A percentile compares a stretch with the other conserved stretches of the same genome.
phyloP scores from a whole-genome alignment of 768 basidiomycete genomes.

The Cytidiella melzeri region DNA sequence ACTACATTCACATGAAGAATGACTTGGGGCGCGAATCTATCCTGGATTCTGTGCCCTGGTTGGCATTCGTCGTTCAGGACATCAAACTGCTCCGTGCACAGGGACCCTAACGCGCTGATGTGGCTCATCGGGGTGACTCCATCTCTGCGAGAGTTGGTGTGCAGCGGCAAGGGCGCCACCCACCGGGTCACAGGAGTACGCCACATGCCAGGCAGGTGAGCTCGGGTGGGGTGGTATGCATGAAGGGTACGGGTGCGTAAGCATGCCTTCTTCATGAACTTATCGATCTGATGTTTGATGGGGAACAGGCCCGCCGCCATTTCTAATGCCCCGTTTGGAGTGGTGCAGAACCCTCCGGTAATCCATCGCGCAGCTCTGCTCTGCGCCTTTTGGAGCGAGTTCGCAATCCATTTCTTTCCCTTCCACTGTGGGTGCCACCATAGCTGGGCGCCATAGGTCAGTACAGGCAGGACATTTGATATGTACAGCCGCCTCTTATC shows the following conservation, averaged over 20 bases:
- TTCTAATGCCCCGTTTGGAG: constrained; percentile 13
- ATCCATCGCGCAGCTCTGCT: constrained; percentile 17
- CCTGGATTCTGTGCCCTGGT: constrained; percentile 1
- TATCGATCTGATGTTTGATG: not conserved
- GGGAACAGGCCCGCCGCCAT: too few species aligned
- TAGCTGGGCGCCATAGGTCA: too few species aligned
- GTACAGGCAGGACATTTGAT: constrained; percentile 13
- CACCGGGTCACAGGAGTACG: not conserved
- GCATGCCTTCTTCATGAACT: too few species aligned
- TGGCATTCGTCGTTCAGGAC: constrained; percentile 5
- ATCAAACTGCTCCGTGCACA: constrained; percentile 2
- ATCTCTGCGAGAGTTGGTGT: not conserved
- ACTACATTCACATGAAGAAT: not conserved
- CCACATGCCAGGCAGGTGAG: not conserved
- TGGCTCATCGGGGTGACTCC: constrained; percentile 2
- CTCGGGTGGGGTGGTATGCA: constrained; percentile 1
- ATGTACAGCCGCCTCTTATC: constrained; percentile 16
- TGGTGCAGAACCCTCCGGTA: constrained; percentile 15
- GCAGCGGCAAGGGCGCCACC: not conserved
- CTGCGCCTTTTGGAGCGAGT: constrained; percentile 16
- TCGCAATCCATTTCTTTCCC: constrained; percentile 7
- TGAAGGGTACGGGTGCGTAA: too few species aligned
- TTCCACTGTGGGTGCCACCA: constrained; percentile 14
- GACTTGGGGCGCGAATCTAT: constrained; percentile 1
- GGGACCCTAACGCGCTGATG: not conserved